Base-by-base conservation (phyloP, 305 asterid species). In the Solanum hybrid region DNA sequence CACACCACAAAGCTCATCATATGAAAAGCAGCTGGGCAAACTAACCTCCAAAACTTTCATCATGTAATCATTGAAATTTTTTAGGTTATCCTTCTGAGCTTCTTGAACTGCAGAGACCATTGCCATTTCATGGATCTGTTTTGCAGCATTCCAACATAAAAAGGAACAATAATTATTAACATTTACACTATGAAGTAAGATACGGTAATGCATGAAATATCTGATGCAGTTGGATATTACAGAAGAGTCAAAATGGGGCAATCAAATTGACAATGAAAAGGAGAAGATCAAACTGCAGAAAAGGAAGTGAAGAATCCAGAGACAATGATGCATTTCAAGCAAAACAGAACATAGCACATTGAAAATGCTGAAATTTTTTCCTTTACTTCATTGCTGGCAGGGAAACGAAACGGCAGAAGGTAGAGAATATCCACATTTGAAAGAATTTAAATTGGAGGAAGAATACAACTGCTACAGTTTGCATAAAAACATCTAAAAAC, bases 51-150 rank as follows among this genome's bases (percentile, higher is more conserved):
- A 92, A 91, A 96, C 98, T 90, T 98, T 93, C 98, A 97, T 96
- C 99, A 97, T 96, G 88, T 96, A 94, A 89, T 95, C 96, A 90
- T 96, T 96, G 90, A 96, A 97, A 93, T 96, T 95, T 94, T 94
- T 94, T 71, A 96, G 94, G 91, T 96, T 96, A 91, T 96, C 99
- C 93, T 96, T 96, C 92, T 97, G 99, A 90, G 98, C 98, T 93
- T 96, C 99, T 93, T 96, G 98, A 90, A 97, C 94, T 46, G 99
- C 98, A 88, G 99, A 97, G 91, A 96, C 94, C 97, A 96, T 96
- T 91, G 99, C 95, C 99, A 97, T 97, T 93, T 97, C 99, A 92
- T 93, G 99, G 89, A 97, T 98, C 99, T 97, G 91, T 56, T 85
- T 85, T 31, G 32, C 76, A 85, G n/a, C 32, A 32, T 56, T 17